Percentiles rank a stretch among this genome's conserved stretches.
These are phyloP conservation scores for Sarocladium oryzae DNA, from an alignment of 2,329 filamentous ascomycete species.

Conservation along the genomic window DNA sequence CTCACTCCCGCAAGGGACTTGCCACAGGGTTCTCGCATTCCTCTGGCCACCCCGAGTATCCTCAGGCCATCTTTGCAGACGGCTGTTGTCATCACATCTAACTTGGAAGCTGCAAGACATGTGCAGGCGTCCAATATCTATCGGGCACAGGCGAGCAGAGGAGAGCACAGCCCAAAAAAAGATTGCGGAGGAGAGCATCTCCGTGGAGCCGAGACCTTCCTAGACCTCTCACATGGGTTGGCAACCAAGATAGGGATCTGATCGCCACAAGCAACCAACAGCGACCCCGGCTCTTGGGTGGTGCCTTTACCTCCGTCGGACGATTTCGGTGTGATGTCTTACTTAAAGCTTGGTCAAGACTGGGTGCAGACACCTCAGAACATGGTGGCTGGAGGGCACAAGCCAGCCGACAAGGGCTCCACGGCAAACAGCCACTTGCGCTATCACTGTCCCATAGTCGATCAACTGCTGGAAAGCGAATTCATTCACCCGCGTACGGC, in stretches of 20 bases:
- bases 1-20: too few relatives aligned
- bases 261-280: background rate
- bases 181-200: background rate
- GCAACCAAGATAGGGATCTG: background rate
- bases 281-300: background rate
- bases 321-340: background rate
- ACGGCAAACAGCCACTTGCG: too few relatives aligned
- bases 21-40: too few relatives aligned
- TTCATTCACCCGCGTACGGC: too few relatives aligned
- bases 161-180: background rate
- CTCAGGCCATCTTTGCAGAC: too few relatives aligned
- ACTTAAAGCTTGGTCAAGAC: background rate
- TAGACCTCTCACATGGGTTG: background rate
- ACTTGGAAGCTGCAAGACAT: too few relatives aligned
- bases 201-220: background rate
- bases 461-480: too few relatives aligned
- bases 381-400: background rate
- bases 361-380: background rate
- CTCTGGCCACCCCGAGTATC: too few relatives aligned
- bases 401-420: background rate
- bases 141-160: too few relatives aligned
- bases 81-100: too few relatives aligned
- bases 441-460: too few relatives aligned
- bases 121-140: too few relatives aligned
- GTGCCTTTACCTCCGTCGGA: background rate